Evolutionary conservation across 192 early-diverging fungal species (phyloP), one percentile per base, ranked within the genome.

Genomic region (Coemansia sp.): DNA sequence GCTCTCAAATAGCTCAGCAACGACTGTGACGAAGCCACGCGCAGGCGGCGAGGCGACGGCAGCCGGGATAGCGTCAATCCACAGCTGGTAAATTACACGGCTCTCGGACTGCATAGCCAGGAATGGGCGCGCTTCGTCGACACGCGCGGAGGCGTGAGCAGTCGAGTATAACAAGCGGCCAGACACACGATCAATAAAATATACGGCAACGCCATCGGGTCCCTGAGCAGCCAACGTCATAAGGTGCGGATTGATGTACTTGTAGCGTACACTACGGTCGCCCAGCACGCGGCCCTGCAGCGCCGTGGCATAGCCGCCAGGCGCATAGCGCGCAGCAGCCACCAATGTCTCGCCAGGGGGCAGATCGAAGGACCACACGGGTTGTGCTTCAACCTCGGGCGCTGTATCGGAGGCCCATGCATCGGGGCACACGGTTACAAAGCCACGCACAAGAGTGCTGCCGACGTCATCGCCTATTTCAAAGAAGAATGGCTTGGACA

Each of bases 181-280:
- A 19, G 89, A 90, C 51, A 98, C 92, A 19, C 90, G 82, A 73
- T 99, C 97, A 23, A 98, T 58, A 27, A 99, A 57, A 70, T 94
- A 94, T 4, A 97, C 54, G 27, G 69, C 86, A 19, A 95, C 67
- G 23, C 80, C 76, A 27, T 27, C 48, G 32, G 12, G 54, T 49
- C 62, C 58, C 26, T 82, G 60, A 5, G 94, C 89, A 41, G 89
- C 88, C 16, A 96, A 64, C 0, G 91, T 88, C 34, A 90, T 67
- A 21, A 96, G 63, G 74, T 98, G 92, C 49, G 97, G 96, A 78
- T 95, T 98, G 61, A 98, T 83, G 80, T 98, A 99, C 76, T 99
- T 99, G 89, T 96, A 99, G n/a, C 94, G 86, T 5, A 99, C 97
- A 34, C 86, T 88, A 27, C 97, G 92, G 72, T 98, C 88, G 54